phyloP scores from a whole-genome alignment of 225 moss, liverwort and hornwort genomes.

The Polytrichum formosum region DNA sequence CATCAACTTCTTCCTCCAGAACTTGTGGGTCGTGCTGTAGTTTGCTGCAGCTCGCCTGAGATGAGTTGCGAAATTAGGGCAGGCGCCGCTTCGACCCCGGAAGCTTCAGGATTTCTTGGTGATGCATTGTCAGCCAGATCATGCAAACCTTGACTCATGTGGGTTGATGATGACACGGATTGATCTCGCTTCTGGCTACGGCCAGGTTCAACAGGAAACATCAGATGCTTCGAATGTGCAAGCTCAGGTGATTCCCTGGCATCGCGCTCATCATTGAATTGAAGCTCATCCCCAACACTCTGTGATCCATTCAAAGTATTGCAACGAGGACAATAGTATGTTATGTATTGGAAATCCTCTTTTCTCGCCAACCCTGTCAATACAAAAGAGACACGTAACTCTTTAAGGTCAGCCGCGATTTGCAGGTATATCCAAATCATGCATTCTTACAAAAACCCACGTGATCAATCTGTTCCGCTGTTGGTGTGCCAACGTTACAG shows the following conservation, averaged over 20 bases:
- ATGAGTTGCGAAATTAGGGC: slow-evolving; percentile 38
- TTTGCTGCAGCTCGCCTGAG: slow-evolving; percentile 29
- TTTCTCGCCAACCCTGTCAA: slow-evolving; percentile 90
- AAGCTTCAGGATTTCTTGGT: slow-evolving; percentile 5
- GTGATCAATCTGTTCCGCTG: too few species aligned
- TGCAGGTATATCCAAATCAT: too few species aligned
- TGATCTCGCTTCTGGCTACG: slow-evolving; percentile 17
- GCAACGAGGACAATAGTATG: slow-evolving; percentile 90
- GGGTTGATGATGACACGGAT: not conserved
- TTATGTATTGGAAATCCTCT: slow-evolving; percentile 88
- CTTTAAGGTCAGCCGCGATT: too few species aligned
- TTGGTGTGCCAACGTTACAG: too few species aligned
- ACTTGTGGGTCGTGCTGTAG: slow-evolving; percentile 4
- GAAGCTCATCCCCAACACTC: slow-evolving; percentile 36
- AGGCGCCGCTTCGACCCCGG: slow-evolving; percentile 11
- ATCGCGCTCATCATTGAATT: slow-evolving; percentile 29
- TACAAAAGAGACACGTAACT: not conserved
- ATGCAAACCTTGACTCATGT: not conserved
- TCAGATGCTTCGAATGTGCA: slow-evolving; percentile 11
- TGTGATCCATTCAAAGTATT: slow-evolving; percentile 65
- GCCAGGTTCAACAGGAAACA: slow-evolving; percentile 25
- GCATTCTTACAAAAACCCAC: too few species aligned
- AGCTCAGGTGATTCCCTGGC: slow-evolving; percentile 14
- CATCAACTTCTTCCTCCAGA: slow-evolving; percentile 29
- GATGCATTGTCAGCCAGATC: not conserved